phyloP scores from a whole-genome alignment of 2,329 filamentous ascomycete species.

The Chrysoporthe cubensis region DNA sequence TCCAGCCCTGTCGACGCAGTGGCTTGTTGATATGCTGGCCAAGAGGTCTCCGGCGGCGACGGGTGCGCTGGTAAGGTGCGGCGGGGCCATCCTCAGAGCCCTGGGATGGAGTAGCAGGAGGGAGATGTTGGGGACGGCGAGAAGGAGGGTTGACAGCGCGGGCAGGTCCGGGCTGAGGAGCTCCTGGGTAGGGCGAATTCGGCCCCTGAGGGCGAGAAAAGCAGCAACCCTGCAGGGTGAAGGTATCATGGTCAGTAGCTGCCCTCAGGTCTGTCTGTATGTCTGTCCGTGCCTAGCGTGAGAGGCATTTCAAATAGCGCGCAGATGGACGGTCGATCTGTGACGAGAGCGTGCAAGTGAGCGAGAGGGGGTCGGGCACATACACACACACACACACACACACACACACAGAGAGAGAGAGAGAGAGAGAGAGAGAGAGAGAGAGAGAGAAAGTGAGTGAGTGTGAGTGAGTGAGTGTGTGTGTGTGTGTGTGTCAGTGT shows the following conservation, averaged over 20 bases:
- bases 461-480: neutral
- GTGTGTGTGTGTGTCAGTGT: neutral
- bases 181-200: constrained; percentile 58
- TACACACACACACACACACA: neutral
- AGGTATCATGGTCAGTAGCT: neutral
- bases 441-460: too few species aligned
- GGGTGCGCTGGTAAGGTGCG: constrained; percentile 35
- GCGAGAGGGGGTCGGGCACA: neutral
- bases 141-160: constrained; percentile 55
- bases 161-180: constrained; percentile 40
- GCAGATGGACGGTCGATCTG: neutral
- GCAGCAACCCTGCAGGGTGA: constrained; percentile 57
- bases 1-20: constrained; percentile 68
- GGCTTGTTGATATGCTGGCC: constrained; percentile 73
- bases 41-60: constrained; percentile 48
- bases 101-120: constrained; percentile 30
- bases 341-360: too few species aligned
- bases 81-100: constrained; percentile 20
- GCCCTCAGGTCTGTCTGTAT: neutral
- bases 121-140: constrained; percentile 27
- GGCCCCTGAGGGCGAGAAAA: constrained; percentile 56
- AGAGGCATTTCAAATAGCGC: neutral
- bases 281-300: too few species aligned
- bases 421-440: too few species aligned
- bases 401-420: too few species aligned